A percentile compares a stretch with the other conserved stretches of the same genome.
phyloP scores from a whole-genome alignment of 1,139 yeast genomes.

The Wickerhamomyces sp. region DNA sequence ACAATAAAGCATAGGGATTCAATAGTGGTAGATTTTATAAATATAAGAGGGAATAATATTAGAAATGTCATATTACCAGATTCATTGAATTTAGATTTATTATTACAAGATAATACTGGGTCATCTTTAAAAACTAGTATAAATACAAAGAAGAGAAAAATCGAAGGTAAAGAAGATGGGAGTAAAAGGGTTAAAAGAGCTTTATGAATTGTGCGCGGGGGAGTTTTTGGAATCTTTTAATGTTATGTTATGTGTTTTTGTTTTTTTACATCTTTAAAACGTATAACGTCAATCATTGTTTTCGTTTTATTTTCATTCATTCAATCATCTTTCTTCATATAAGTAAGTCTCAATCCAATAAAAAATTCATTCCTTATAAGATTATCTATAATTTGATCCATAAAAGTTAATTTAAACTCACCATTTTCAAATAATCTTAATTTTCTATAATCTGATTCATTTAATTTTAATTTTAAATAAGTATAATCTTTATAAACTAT shows the following conservation, averaged over 20 bases:
- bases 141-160: constrained; percentile 27
- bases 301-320: background rate
- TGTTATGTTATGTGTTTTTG: too few relatives aligned
- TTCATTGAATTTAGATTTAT: constrained; percentile 72
- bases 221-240: background rate
- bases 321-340: constrained; percentile 12
- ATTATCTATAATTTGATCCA: constrained; percentile 51
- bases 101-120: constrained; percentile 51
- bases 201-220: constrained; percentile 29
- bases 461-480: constrained; percentile 35
- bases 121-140: background rate
- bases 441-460: constrained; percentile 39
- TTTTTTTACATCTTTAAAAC: too few relatives aligned
- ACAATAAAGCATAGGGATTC: constrained; percentile 71
- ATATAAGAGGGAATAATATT: constrained; percentile 85
- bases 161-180: constrained; percentile 8
- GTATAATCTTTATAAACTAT: constrained; percentile 34
- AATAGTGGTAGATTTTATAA: constrained; percentile 68
- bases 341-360: constrained; percentile 46
- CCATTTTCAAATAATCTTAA: constrained; percentile 30
- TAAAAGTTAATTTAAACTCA: constrained; percentile 30
- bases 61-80: constrained; percentile 86
- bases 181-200: constrained; percentile 31
- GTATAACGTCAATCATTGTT: background rate
- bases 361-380: constrained; percentile 40